Evolutionary conservation across 805 yeast genomes (phyloP).

Genomic region (Pichia occidentalis): DNA sequence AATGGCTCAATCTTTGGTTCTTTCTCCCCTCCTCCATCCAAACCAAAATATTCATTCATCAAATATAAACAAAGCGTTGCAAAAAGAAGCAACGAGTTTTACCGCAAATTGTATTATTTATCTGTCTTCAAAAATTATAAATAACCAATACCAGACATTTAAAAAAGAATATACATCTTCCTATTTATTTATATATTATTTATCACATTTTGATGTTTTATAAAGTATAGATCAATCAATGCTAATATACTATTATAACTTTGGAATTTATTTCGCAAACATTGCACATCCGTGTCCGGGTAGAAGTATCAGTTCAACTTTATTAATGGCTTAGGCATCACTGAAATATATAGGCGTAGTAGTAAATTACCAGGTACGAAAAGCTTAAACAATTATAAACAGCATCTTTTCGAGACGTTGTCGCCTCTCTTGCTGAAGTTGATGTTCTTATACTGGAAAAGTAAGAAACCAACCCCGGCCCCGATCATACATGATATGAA

Average conservation of each 20-base stretch:
- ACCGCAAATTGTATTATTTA: not conserved
- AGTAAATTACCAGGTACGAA: not conserved
- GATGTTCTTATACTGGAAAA: slow-evolving; percentile 13
- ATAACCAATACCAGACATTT: no score
- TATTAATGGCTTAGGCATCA: no score
- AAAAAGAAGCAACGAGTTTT: no score
- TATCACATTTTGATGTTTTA: no score
- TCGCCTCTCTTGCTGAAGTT: slow-evolving; percentile 7
- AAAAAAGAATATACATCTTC: no score
- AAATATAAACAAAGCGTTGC: not conserved
- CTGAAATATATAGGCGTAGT: no score
- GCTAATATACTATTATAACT: no score
- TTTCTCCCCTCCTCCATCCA: not conserved
- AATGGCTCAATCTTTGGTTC: slow-evolving; percentile 3
- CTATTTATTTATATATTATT: no score
- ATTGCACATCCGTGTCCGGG: no score
- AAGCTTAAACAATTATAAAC: slow-evolving; percentile 10
- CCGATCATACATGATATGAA: slow-evolving; percentile 20
- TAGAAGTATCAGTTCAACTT: no score
- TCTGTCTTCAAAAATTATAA: not conserved
- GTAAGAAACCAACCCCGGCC: slow-evolving; percentile 16
- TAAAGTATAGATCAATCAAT: no score
- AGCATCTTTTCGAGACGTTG: slow-evolving; percentile 17
- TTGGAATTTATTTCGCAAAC: no score
- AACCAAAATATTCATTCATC: not conserved